These are phyloP conservation scores for Bimuria novae-zelandiae DNA, from an alignment of 2,329 filamentous ascomycete species.

Conservation along the genomic window DNA sequence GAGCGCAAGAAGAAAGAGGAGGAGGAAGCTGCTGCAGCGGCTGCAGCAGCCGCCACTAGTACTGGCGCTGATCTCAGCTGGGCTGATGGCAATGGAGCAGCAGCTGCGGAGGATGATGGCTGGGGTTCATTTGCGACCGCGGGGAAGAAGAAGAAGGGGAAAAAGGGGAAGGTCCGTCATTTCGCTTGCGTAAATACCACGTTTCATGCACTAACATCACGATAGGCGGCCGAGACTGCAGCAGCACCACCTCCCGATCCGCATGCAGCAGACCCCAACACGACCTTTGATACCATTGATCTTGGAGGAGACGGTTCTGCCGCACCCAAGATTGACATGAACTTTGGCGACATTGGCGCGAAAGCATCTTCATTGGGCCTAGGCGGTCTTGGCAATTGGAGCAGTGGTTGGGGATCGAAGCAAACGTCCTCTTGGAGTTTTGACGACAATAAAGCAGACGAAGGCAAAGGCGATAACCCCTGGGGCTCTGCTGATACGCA, in stretches of 20 bases:
- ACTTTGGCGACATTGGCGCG: constrained; percentile 44
- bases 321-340: constrained; percentile 54
- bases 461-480: constrained; percentile 33
- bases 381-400: constrained; percentile 30
- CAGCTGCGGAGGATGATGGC: constrained; percentile 36
- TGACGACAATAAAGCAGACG: constrained; percentile 37
- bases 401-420: constrained; percentile 33
- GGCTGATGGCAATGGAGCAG: constrained; percentile 25
- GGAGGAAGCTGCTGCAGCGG: constrained; percentile 31
- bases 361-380: constrained; percentile 35
- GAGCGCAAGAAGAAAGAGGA: constrained; percentile 44
- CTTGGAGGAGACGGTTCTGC: constrained; percentile 47
- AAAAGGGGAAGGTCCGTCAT: constrained; percentile 48
- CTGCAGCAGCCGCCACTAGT: constrained; percentile 31
- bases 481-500: constrained; percentile 43
- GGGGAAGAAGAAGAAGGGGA: constrained; percentile 44
- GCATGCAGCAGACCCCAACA: constrained; percentile 41
- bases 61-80: constrained; percentile 32
- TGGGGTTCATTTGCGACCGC: constrained; percentile 31
- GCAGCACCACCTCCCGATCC: constrained; percentile 35
- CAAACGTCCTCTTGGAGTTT: constrained; percentile 31
- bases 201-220: constrained; percentile 36
- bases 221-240: constrained; percentile 32
- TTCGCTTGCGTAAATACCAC: constrained; percentile 37
- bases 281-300: constrained; percentile 53